Conservation (phyloP, 2,329 filamentous ascomycete genomes). For the Calonectria naviculata region DNA sequence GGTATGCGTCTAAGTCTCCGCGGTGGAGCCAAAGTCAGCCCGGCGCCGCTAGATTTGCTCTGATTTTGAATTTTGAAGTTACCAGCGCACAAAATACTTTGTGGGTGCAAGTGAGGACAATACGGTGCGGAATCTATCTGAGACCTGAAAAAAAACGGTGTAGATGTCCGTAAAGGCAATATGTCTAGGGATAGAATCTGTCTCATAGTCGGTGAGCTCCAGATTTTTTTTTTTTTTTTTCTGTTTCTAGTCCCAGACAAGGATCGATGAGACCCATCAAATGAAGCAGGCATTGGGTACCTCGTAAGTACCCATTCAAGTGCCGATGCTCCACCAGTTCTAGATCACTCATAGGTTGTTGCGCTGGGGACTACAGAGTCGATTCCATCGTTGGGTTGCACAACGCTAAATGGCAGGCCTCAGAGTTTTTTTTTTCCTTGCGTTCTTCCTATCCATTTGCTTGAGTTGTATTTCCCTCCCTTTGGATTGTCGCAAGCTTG, state of each 20-base stretch:
- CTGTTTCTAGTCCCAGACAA: neutral
- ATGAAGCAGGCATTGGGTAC: neutral
- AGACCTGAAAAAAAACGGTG: neutral
- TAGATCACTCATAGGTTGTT: constrained; percentile 1
- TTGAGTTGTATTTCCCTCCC: neutral
- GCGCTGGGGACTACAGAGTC: neutral
- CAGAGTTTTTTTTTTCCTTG: neutral
- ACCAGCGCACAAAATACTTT: neutral
- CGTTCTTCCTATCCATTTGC: neutral
- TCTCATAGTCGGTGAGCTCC: constrained; percentile 11
- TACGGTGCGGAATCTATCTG: neutral
- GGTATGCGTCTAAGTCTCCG: constrained; percentile 1
- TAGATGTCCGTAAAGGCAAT: neutral
- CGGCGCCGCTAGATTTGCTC: neutral
- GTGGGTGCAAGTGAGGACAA: neutral
- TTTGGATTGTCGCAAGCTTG: neutral
- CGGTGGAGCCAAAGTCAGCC: neutral
- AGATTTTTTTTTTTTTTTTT: constrained; percentile 10
- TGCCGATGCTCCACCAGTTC: constrained; percentile 12
- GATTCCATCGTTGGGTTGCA: neutral
- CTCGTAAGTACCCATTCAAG: constrained; percentile 1
- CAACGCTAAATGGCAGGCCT: neutral
- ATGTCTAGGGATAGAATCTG: constrained; percentile 2
- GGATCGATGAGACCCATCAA: neutral
- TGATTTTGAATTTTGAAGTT: neutral